Percentiles rank a stretch among this genome's conserved stretches.
Conservation (phyloP, 306 rosid genomes). For the Cyclanthera cordifolia region DNA sequence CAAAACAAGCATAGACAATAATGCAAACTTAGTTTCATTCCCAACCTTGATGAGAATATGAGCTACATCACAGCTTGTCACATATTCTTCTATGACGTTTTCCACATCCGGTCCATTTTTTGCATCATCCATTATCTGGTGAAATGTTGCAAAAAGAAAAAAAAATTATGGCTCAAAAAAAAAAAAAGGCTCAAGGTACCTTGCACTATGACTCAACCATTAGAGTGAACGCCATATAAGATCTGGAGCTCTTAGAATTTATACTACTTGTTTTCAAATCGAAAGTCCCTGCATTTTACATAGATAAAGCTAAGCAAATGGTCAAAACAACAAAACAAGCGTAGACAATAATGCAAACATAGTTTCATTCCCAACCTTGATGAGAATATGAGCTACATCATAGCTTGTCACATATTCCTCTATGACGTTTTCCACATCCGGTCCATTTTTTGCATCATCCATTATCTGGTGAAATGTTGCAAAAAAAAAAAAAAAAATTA, state of each 20-base stretch:
- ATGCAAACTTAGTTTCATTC: neutral
- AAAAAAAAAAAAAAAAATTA: too few species aligned
- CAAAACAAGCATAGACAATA: too few species aligned
- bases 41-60: conserved; percentile 76
- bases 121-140: conserved; percentile 64
- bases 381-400: conserved; percentile 74
- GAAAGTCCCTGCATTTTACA: conserved; percentile 73
- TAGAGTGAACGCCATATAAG: conserved; percentile 75
- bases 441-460: conserved; percentile 57
- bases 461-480: conserved; percentile 46
- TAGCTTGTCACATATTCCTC: conserved; percentile 89
- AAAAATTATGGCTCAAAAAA: too few species aligned
- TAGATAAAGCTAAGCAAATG: conserved; percentile 7
- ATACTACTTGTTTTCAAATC: conserved; percentile 73
- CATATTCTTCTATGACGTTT: conserved; percentile 84
- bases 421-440: conserved; percentile 62
- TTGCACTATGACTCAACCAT: conserved; percentile 86
- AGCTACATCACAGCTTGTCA: conserved; percentile 75
- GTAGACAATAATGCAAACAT: too few species aligned
- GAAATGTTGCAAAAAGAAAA: conserved; percentile 25
- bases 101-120: conserved; percentile 56
- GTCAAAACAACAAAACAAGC: neutral
- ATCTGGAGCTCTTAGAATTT: conserved; percentile 86
- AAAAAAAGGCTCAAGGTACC: too few species aligned
- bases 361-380: conserved; percentile 43